Conservation (phyloP, 257 asterid species). For the Handroanthus guayacan region DNA sequence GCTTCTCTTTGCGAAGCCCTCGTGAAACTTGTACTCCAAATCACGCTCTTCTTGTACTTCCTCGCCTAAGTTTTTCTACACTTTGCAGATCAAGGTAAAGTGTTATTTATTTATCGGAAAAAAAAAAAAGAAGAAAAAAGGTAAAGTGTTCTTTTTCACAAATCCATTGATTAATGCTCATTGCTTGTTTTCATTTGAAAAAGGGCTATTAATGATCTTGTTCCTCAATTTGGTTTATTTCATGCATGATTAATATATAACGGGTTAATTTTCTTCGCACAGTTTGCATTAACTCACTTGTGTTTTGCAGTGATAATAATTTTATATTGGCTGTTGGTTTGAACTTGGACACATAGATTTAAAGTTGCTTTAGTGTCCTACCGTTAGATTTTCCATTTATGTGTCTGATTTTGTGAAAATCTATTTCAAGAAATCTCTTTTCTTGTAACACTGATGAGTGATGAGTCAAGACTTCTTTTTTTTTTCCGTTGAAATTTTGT, state of each 20-base stretch:
- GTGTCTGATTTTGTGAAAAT: neutral
- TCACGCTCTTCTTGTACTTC: neutral
- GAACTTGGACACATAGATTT: neutral
- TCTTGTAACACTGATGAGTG: neutral
- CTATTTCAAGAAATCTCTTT: neutral
- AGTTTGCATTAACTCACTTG: neutral
- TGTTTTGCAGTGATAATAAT: neutral
- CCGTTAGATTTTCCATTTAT: neutral
- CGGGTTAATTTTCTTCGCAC: too few relatives aligned
- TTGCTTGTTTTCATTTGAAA: neutral
- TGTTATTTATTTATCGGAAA: neutral
- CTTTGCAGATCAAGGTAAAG: neutral
- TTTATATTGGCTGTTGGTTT: neutral
- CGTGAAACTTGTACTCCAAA: constrained; percentile 44
- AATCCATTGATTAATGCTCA: neutral
- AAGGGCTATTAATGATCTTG: neutral
- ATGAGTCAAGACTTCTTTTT: too few relatives aligned
- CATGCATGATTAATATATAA: constrained; percentile 15
- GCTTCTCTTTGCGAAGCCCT: constrained; percentile 85
- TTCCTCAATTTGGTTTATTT: neutral
- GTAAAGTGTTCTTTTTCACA: neutral
- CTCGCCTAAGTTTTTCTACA: neutral
- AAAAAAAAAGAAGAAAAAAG: neutral
- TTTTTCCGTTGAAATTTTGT: neutral
- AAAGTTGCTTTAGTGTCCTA: neutral